Base-by-base conservation (phyloP, 495 filamentous ascomycete species). In the Oleoguttula mirabilis region DNA sequence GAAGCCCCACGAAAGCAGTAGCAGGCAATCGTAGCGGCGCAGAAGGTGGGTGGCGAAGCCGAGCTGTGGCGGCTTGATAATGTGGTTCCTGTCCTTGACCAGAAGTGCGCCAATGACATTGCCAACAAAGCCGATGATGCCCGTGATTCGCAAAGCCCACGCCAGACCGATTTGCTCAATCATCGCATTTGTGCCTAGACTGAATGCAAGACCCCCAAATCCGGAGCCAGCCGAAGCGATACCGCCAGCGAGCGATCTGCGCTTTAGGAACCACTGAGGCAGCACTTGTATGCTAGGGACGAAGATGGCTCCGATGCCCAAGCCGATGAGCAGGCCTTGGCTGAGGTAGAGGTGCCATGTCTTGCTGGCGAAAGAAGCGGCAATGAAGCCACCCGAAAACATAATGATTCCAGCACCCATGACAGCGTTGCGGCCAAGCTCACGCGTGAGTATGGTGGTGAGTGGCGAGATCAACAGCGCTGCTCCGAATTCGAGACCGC, bases 181-280 rank as follows among this genome's bases (percentile, higher is more conserved):
- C 50, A 69, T 73, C 21, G 68, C 66, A 37, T 70, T 67, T 0
- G 73, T 69, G 12, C 55, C 64, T 2, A 73, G 60, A 0, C 56
- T 60, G 52, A 71, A 71, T 1, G 69, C 57, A 1, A 90, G 55
- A 0, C 84, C 84, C 10, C 81, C 81, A 21, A 88, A 66, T 10
- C 84, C 82, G 10, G 75, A 77, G 0, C 83, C 84, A 10, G 77
- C 69, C 0, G 81, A 70, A 3, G 76, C 71, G 37, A 86, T 76
- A 2, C 81, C 76, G 55, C 77, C 83, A 6, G 83, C 82, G 17
- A 88, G 69, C 35, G 75, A 76, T 11, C 82, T 71, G 4, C 71
- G 69, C 24, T 71, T 72, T 19, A 60, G 60, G 60, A 92, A 90
- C 84, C 84, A 90, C 50, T 90, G 82, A 2, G 82, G 74, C 0